Evolutionary conservation across 2,329 filamentous ascomycete genomes (phyloP).

Genomic region (Fusarium armeniacum): DNA sequence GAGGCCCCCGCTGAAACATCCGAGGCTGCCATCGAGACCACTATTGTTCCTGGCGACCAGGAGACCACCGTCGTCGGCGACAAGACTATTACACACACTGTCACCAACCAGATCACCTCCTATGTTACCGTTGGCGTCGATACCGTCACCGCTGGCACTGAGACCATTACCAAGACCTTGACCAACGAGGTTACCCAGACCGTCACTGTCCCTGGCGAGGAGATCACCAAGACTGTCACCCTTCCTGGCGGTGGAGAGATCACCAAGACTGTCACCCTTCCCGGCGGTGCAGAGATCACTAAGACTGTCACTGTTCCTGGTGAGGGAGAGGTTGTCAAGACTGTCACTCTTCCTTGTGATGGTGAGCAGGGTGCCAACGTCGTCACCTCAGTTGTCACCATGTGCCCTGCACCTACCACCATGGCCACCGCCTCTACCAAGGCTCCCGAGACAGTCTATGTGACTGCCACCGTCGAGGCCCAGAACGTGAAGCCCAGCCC

Average conservation of each 20-base stretch:
- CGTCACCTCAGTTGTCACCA: constrained; percentile 22
- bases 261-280: background rate
- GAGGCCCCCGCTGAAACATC: constrained; percentile 15
- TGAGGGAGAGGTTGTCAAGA: background rate
- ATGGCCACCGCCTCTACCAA: constrained; percentile 42
- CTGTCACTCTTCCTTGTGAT: background rate
- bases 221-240: background rate
- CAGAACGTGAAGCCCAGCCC: constrained; percentile 19
- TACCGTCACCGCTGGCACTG: constrained; percentile 26
- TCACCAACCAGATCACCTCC: constrained; percentile 37
- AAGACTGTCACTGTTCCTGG: background rate
- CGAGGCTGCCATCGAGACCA: constrained; percentile 7
- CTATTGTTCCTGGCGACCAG: constrained; percentile 10
- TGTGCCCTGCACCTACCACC: constrained; percentile 42
- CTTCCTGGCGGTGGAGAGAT: background rate
- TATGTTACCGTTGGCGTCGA: constrained; percentile 28
- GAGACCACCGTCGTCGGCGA: constrained; percentile 22
- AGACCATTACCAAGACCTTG: constrained; percentile 42
- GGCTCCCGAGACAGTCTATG: constrained; percentile 47
- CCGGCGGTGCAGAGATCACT: background rate
- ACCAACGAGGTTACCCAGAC: constrained; percentile 39
- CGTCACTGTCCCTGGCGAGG: constrained; percentile 15
- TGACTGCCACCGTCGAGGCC: constrained; percentile 43
- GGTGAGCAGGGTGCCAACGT: constrained; percentile 2
- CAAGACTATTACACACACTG: constrained; percentile 39